A percentile compares a stretch with the other conserved stretches of the same genome.
phyloP scores from a whole-genome alignment of 2,329 filamentous ascomycete genomes.

The Gnomoniopsis sp. region DNA sequence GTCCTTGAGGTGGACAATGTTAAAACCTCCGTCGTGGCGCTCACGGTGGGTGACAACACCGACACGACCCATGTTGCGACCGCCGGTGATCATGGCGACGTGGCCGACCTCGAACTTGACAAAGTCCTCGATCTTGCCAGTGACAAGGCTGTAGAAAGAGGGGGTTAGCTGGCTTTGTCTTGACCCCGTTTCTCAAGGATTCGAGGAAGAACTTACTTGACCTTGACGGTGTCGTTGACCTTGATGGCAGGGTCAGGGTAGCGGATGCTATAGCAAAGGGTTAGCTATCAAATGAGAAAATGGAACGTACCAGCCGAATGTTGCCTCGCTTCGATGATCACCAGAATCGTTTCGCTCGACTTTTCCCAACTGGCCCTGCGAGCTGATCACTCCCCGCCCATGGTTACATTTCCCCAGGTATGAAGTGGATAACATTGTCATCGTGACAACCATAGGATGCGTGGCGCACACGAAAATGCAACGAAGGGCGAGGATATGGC shows the following conservation, averaged over 20 bases:
- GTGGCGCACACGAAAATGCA: slow-evolving; percentile 1
- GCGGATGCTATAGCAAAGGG: slow-evolving; percentile 70
- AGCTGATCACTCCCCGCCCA: not conserved
- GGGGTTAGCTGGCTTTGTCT: not conserved
- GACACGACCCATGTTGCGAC: slow-evolving; percentile 99
- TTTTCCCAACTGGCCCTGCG: not conserved
- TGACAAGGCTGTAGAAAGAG: slow-evolving; percentile 55
- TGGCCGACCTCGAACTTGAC: slow-evolving; percentile 98
- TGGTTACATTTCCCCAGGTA: not conserved
- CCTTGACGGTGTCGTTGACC: slow-evolving; percentile 99
- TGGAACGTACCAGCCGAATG: slow-evolving; percentile 54
- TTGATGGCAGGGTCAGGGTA: slow-evolving; percentile 98
- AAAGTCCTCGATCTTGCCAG: slow-evolving; percentile 97
- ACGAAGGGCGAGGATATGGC: not conserved
- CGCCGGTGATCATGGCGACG: slow-evolving; percentile 98
- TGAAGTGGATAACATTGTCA: not conserved
- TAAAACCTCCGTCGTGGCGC: slow-evolving; percentile 99
- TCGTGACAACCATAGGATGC: not conserved
- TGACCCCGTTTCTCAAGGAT: no score
- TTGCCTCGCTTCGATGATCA: slow-evolving; percentile 32
- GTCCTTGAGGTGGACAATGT: slow-evolving; percentile 99
- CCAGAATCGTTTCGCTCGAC: slow-evolving; percentile 7
- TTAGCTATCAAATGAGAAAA: slow-evolving; percentile 36
- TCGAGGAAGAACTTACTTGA: slow-evolving; percentile 50
- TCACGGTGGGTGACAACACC: slow-evolving; percentile 99